Conservation (phyloP, 148 eudicot genomes). For the Polygonum maritimum region DNA sequence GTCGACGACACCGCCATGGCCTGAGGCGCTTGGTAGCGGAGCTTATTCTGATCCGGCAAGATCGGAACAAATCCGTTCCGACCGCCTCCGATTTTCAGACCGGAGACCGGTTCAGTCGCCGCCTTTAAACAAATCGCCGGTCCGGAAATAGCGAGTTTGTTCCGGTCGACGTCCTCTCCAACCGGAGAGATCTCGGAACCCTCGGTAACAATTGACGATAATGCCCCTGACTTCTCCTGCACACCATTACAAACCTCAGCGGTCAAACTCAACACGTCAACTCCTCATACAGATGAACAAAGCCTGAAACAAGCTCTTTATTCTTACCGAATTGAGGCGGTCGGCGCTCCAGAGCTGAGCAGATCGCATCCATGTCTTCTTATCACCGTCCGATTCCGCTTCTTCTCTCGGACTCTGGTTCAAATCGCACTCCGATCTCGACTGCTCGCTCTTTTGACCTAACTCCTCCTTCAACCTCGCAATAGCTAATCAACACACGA, state of each 20-base stretch:
- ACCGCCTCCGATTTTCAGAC: background rate
- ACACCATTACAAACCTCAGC: background rate
- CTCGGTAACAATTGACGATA: conserved; percentile 16
- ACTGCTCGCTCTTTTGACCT: background rate
- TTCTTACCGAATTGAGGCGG: conserved; percentile 20
- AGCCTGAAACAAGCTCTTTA: background rate
- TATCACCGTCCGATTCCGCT: conserved; percentile 19
- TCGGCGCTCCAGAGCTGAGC: conserved; percentile 47
- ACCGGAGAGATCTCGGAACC: background rate
- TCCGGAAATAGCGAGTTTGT: background rate
- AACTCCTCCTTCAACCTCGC: conserved; percentile 33
- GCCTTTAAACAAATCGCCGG: conserved; percentile 1
- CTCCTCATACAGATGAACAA: background rate
- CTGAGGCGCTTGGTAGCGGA: background rate
- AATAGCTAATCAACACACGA: conserved; percentile 24
- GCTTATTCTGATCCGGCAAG: background rate
- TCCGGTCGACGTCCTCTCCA: background rate
- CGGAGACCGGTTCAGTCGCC: background rate
- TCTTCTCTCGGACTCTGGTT: background rate
- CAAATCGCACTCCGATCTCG: background rate
- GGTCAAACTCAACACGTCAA: background rate
- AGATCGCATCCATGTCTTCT: conserved; percentile 56
- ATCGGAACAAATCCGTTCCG: background rate
- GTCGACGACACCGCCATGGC: background rate
- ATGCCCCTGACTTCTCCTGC: conserved; percentile 17